Evolutionary conservation across 257 asterid genomes (phyloP), one percentile per base, ranked within the genome.

Genomic region (Agastache rugosa): DNA sequence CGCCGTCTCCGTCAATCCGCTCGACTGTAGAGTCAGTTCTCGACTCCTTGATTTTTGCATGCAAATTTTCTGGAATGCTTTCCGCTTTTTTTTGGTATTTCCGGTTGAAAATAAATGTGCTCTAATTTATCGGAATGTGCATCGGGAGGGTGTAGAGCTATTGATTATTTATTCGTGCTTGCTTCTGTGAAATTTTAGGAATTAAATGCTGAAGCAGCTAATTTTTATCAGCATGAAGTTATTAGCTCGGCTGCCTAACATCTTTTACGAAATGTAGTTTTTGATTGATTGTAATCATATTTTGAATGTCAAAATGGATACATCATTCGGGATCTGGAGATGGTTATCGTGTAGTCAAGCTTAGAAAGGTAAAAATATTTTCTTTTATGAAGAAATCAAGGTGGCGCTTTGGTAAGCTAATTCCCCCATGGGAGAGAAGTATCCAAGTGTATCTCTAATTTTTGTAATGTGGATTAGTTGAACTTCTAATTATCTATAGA

Each of bases 1-100:
- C 69, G 99, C 99, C 45, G 96, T 95, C 81, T 92, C 99, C 5
- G 83, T 92, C 82, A 95, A 95, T 84, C 99, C 98, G 66, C 97
- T 95, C 77, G 98, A 95, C 80, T 79, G 87, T 68, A 84, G 96
- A 77, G 97, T 92, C 27, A 80, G 98, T 85, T 76, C 55, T 15
- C 67, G 17, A 8, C n/a, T 16, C 67, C 14, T 51, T 20, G 48
- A 60, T 39, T 8, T 68, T 39, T 75, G 16, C 23, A 8, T 82
- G 44, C 44, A 7, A 16, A 34, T 11, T 47, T 51, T 70, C 31
- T 65, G 65, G 50, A 63, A 17, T 75, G 73, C 17, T 5, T 44
- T 39, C 31, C 10, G 61, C 41, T 56, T 29, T 42, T 22, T 23
- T 34, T 55, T 39, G 16, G 20, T 10, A 20, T 29, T 25, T 29